phyloP scores from a whole-genome alignment of 2,329 filamentous ascomycete genomes.

The Fusarium sp. region DNA sequence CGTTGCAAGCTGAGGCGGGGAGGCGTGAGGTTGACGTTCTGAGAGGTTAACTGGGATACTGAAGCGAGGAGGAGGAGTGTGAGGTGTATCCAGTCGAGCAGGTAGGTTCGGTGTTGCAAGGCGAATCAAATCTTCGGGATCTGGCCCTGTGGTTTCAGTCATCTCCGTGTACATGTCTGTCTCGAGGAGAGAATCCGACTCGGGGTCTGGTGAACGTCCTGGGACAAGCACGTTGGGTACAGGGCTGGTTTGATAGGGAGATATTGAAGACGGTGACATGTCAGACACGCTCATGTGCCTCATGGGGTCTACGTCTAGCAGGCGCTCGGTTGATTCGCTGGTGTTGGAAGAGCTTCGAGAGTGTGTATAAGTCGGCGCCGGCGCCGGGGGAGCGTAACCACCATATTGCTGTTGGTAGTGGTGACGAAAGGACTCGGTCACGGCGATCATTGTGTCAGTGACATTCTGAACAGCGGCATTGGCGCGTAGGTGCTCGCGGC shows the following conservation, averaged over 20 bases:
- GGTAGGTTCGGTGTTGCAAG: constrained; percentile 43
- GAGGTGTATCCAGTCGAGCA: constrained; percentile 41
- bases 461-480: constrained; percentile 37
- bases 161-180: constrained; percentile 25
- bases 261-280: constrained; percentile 31
- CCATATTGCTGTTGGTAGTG: constrained; percentile 37
- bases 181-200: constrained; percentile 38
- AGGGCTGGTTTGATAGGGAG: constrained; percentile 21
- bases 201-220: constrained; percentile 13
- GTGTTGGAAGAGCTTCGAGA: constrained; percentile 37
- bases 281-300: constrained; percentile 39
- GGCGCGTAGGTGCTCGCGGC: constrained; percentile 27
- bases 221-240: constrained; percentile 17
- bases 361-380: constrained; percentile 40
- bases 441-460: constrained; percentile 43
- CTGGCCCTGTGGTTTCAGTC: constrained; percentile 10
- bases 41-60: constrained; percentile 21
- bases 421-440: constrained; percentile 44
- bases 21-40: constrained; percentile 11
- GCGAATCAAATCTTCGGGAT: constrained; percentile 40
- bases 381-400: constrained; percentile 31
- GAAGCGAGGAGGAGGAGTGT: constrained; percentile 29
- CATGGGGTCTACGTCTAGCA: constrained; percentile 32
- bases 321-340: constrained; percentile 37
- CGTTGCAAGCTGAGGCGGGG: not conserved